Percentiles rank a stretch among this genome's conserved stretches.
Conservation (phyloP, 2,329 filamentous ascomycete genomes). For the Neopestalotiopsis sp. region DNA sequence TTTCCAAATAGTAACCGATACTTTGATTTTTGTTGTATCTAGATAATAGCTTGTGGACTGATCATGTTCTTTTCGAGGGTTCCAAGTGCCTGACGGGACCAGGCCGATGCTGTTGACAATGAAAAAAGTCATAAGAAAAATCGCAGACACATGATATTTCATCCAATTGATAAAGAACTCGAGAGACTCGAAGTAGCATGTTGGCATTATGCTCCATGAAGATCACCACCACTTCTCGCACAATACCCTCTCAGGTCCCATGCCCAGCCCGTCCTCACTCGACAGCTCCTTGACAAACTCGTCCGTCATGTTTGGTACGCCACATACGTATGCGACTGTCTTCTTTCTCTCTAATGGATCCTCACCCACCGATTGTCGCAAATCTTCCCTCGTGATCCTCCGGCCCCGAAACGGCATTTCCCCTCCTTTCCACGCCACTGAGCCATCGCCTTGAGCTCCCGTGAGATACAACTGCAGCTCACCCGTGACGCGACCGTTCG, state of each 20-base stretch:
- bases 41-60: no score
- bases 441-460: constrained; percentile 26
- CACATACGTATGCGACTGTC: constrained; percentile 70
- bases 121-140: neutral
- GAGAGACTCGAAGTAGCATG: no score
- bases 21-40: no score
- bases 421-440: constrained; percentile 26
- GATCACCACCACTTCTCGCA: constrained; percentile 69
- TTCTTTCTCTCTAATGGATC: constrained; percentile 39
- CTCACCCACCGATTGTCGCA: constrained; percentile 45
- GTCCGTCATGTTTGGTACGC: constrained; percentile 73
- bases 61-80: no score
- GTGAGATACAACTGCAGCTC: constrained; percentile 55
- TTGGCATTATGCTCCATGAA: no score
- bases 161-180: no score
- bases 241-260: constrained; percentile 55
- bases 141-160: neutral
- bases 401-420: constrained; percentile 40
- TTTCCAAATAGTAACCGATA: no score
- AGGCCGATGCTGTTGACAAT: no score
- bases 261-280: constrained; percentile 38
- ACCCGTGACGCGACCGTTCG: constrained; percentile 43
- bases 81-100: no score
- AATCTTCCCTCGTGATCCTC: constrained; percentile 50
- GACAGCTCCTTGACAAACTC: constrained; percentile 59